Conservation (phyloP, 2,329 filamentous ascomycete genomes). For the Aspergillus ruber region DNA sequence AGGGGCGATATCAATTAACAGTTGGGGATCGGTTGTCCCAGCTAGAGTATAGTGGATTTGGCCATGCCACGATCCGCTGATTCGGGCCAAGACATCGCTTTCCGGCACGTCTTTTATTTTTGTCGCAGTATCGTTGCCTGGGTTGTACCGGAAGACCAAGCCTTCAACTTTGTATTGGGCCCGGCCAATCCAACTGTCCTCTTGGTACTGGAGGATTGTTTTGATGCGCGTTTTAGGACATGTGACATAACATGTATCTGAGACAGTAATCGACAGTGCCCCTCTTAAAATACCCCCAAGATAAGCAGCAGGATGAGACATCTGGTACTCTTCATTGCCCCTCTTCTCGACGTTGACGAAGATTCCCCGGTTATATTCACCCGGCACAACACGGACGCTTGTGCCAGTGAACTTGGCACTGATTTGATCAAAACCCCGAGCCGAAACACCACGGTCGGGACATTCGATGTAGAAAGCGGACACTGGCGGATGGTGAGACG, state of each 20-base stretch:
- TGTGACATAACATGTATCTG: conserved; percentile 80
- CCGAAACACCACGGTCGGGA: conserved; percentile 79
- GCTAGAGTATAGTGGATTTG: conserved; percentile 56
- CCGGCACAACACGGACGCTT: conserved; percentile 82
- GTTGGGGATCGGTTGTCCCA: conserved; percentile 48
- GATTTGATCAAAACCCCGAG: conserved; percentile 89
- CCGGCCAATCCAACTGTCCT: conserved; percentile 90
- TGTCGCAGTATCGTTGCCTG: conserved; percentile 72
- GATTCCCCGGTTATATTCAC: conserved; percentile 90
- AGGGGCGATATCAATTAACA: conserved; percentile 83
- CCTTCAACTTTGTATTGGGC: conserved; percentile 88
- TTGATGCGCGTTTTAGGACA: conserved; percentile 89
- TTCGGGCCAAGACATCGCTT: conserved; percentile 70
- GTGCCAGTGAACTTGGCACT: conserved; percentile 97
- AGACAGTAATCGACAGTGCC: conserved; percentile 80
- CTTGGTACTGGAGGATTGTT: conserved; percentile 83
- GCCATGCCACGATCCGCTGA: conserved; percentile 81
- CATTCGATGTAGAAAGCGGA: conserved; percentile 94
- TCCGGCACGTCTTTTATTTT: conserved; percentile 82
- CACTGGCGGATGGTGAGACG: conserved; percentile 93
- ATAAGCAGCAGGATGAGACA: conserved; percentile 91
- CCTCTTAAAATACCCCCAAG: conserved; percentile 82
- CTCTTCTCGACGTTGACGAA: conserved; percentile 79
- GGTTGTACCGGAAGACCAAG: conserved; percentile 83
- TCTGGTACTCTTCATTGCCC: conserved; percentile 83